Evolutionary conservation across 116 monocot genomes (phyloP).

Genomic region (Posidonia oceanica): DNA sequence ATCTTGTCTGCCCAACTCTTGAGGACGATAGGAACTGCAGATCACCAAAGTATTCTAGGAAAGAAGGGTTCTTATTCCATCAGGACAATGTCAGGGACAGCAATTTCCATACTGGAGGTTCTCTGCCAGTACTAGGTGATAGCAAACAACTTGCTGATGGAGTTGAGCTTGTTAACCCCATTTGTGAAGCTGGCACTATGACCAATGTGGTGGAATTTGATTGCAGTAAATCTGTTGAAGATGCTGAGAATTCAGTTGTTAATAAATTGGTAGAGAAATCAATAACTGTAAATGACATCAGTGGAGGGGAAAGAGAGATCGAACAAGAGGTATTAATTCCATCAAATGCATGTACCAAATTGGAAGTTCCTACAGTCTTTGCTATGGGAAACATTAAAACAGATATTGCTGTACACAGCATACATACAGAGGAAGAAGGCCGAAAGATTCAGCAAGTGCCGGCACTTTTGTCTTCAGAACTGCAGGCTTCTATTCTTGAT

Average conservation of each 20-base stretch:
- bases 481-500: not conserved
- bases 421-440: not conserved
- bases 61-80: not conserved
- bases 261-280: not conserved
- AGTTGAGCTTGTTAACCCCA: not conserved
- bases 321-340: not conserved
- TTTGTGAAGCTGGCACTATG: not conserved
- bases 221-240: not conserved
- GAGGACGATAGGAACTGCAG: not conserved
- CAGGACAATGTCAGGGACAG: not conserved
- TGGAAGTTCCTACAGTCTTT: not conserved
- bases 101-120: not conserved
- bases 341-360: not conserved
- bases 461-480: not conserved
- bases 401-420: not conserved
- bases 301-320: not conserved
- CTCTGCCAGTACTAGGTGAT: not conserved
- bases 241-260: not conserved
- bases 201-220: not conserved
- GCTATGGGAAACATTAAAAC: not conserved
- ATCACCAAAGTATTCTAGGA: conserved; percentile 1
- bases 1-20: not conserved
- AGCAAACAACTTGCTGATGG: not conserved
- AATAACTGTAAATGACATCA: not conserved
- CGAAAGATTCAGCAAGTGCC: not conserved